A percentile compares a stretch with the other conserved stretches of the same genome.
Conservation (phyloP, 768 basidiomycete species). For the Boletales sp. region DNA sequence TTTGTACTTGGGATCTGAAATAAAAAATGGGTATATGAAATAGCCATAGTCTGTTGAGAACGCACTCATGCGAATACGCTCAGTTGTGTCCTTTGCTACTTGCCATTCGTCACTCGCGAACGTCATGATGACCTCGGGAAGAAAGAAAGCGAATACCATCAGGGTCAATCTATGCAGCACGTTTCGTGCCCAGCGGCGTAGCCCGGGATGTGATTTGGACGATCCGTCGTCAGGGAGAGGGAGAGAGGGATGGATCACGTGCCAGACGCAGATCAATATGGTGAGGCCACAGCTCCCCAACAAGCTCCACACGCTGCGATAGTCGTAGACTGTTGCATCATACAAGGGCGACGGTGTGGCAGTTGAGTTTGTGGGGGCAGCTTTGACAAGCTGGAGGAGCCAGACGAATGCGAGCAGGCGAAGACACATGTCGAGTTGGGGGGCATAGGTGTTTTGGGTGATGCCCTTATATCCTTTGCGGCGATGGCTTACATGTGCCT, state of each 20-base stretch:
- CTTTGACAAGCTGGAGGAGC: too few relatives aligned
- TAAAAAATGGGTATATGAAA: background rate
- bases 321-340: background rate
- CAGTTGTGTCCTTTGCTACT: background rate
- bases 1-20: background rate
- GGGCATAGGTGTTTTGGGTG: too few relatives aligned
- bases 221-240: background rate
- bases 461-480: too few relatives aligned
- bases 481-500: too few relatives aligned
- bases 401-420: too few relatives aligned
- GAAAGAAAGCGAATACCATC: background rate
- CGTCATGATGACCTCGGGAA: background rate
- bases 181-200: too few relatives aligned
- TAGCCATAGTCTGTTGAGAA: background rate
- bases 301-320: background rate
- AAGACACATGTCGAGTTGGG: too few relatives aligned
- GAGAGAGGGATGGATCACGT: background rate
- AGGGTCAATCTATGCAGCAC: background rate
- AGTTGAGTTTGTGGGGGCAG: too few relatives aligned
- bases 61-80: background rate
- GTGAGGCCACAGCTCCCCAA: background rate
- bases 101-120: background rate
- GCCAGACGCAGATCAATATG: background rate
- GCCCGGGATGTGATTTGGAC: background rate
- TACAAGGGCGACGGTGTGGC: too few relatives aligned